Evolutionary conservation across 2,329 filamentous ascomycete species (phyloP), one percentile per base, ranked within the genome.

Genomic region (Curvularia lunata): DNA sequence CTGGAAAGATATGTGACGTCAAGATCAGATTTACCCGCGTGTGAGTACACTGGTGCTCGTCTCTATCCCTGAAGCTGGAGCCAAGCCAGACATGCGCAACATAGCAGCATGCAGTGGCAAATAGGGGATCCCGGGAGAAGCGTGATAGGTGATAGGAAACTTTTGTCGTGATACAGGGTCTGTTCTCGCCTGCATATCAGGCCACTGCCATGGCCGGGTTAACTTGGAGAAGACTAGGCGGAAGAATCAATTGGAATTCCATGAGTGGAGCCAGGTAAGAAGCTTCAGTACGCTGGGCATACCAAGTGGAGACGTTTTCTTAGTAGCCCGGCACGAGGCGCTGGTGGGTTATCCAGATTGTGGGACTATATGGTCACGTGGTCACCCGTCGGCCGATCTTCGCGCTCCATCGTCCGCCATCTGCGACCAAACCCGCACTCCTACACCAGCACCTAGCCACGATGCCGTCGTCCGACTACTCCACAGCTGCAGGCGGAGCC

Each of bases 381-480:
- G 16, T 3, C 13, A 32, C 40, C 45, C 19, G 42, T 56, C 43
- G 18, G 21, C 34, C 48, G 27, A 52, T 56, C 23, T 50, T 50
- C 58, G 49, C 43, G 46, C 28, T 43, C 49, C 46, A 56, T 55
- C 27, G 23, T 19, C 27, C 19, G 18, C 10, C 10, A 49, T 27
- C 28, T n/a, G 46, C 25, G 13, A 25, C 48, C 52, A 30, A 47
- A 42, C 50, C 25, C 37, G 49, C 48, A 37, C 46, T 30, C 47
- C 57, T 23, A 42, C 47, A 56, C 8, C 18, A 25, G 25, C 30
- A 18, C 46, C 21, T 54, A 43, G 54, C 50, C 59, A 58, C 54
- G 38, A 92, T 92, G 90, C 85, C 88, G 23, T 84, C 86, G 54
- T 88, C 91, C 75, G 91, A 96, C 67, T 96, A 96, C 80, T 78